These are phyloP conservation scores for Sophora flavescens DNA, from an alignment of 306 rosid species.

Conservation along the genomic window DNA sequence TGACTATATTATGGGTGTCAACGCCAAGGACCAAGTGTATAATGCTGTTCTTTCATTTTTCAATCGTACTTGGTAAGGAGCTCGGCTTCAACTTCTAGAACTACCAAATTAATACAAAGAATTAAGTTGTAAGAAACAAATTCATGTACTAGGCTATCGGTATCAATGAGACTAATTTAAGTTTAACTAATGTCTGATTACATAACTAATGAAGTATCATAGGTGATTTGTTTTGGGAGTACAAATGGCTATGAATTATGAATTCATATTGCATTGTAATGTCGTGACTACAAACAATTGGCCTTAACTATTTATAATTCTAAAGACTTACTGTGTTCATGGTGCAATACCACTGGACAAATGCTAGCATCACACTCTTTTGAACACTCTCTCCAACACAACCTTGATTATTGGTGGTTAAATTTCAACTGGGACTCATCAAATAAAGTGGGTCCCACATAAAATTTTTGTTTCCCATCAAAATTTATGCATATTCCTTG, in stretches of 20 bases:
- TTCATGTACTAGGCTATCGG: conserved; percentile 1
- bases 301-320: too few species aligned
- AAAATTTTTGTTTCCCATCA: too few species aligned
- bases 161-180: conserved; percentile 9
- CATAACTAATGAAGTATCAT: conserved; percentile 10
- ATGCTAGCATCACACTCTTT: too few species aligned
- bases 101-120: not conserved
- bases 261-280: too few species aligned
- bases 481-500: too few species aligned
- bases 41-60: conserved; percentile 64
- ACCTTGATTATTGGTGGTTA: too few species aligned
- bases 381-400: too few species aligned
- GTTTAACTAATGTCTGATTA: conserved; percentile 20
- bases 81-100: not conserved
- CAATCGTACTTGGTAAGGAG: conserved; percentile 42
- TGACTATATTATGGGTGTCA: conserved; percentile 75
- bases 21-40: conserved; percentile 79
- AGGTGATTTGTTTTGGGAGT: not conserved
- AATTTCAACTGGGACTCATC: too few species aligned
- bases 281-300: too few species aligned
- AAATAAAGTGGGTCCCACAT: too few species aligned
- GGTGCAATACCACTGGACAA: too few species aligned
- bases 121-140: conserved; percentile 19
- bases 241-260: not conserved
- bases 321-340: too few species aligned